Percentiles rank a stretch among this genome's conserved stretches.
Conservation (phyloP, 2,329 filamentous ascomycete species). For the Trichoderma asperellum region DNA sequence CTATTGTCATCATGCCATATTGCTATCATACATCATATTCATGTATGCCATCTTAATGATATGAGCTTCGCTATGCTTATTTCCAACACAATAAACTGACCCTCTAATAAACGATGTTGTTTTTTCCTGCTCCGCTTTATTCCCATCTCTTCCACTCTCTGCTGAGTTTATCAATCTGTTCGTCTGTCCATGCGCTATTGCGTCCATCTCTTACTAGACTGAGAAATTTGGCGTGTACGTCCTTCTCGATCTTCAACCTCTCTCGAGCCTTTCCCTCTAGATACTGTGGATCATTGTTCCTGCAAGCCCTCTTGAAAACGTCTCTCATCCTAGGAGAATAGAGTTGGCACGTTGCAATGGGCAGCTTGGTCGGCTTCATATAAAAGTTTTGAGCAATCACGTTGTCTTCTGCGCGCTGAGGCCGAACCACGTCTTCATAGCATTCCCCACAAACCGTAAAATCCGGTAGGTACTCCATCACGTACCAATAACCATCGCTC, state of each 20-base stretch:
- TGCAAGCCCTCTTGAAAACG: conserved; percentile 69
- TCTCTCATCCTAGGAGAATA: conserved; percentile 80
- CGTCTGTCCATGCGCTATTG: conserved; percentile 46
- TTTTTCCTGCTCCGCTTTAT: conserved; percentile 41
- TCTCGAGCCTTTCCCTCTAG: conserved; percentile 62
- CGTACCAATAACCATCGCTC: conserved; percentile 72
- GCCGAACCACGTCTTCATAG: conserved; percentile 78
- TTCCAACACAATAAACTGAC: neutral
- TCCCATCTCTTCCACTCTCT: conserved; percentile 63
- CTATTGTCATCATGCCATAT: conserved; percentile 15
- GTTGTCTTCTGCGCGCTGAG: conserved; percentile 57
- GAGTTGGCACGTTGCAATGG: conserved; percentile 70
- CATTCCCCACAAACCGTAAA: conserved; percentile 88
- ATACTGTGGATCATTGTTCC: conserved; percentile 67
- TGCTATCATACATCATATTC: neutral
- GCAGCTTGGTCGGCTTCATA: conserved; percentile 59
- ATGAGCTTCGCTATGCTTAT: conserved; percentile 21
- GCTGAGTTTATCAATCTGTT: conserved; percentile 53
- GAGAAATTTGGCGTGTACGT: conserved; percentile 59
- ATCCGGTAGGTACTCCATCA: conserved; percentile 72
- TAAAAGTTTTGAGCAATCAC: conserved; percentile 69
- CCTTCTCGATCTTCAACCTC: conserved; percentile 61
- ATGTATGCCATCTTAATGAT: conserved; percentile 7
- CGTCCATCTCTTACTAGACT: conserved; percentile 45
- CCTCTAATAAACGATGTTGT: neutral